Evolutionary conservation across 371 early-diverging fungal species (phyloP).

Genomic region (Cokeromyces recurvatus): DNA sequence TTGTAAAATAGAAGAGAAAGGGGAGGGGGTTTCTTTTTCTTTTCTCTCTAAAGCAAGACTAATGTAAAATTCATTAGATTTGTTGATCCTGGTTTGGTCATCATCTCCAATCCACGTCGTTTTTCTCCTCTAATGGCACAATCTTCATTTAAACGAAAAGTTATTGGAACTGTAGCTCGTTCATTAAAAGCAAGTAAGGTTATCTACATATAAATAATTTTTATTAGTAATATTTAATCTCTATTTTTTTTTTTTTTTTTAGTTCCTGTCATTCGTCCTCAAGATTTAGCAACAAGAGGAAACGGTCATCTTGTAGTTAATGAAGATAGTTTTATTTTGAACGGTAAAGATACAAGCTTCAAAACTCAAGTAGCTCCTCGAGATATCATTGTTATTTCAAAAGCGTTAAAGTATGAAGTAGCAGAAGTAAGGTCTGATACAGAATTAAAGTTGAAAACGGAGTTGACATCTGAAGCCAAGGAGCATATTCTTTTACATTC

Average conservation of each 20-base stretch:
- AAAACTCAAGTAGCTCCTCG: slow-evolving; percentile 45
- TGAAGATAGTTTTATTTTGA: slow-evolving; percentile 24
- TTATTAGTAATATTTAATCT: background rate
- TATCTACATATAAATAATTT: background rate
- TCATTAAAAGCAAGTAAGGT: slow-evolving; percentile 49
- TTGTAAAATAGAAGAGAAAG: too few species aligned
- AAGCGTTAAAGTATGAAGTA: slow-evolving; percentile 46
- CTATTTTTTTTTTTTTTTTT: too few species aligned
- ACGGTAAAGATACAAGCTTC: slow-evolving; percentile 60
- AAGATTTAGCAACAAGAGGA: slow-evolving; percentile 66
- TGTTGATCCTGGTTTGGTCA: slow-evolving; percentile 77
- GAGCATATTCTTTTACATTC: slow-evolving; percentile 29
- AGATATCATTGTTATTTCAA: slow-evolving; percentile 45
- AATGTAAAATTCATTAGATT: slow-evolving; percentile 28
- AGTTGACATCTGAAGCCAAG: slow-evolving; percentile 42
- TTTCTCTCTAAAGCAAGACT: background rate
- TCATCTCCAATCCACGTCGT: slow-evolving; percentile 59
- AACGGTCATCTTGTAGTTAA: slow-evolving; percentile 48
- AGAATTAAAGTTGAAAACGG: slow-evolving; percentile 39
- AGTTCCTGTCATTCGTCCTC: slow-evolving; percentile 81
- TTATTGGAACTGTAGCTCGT: slow-evolving; percentile 67
- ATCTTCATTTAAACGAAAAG: slow-evolving; percentile 64
- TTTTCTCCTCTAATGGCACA: slow-evolving; percentile 74
- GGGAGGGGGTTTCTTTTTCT: too few species aligned
- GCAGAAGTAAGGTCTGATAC: slow-evolving; percentile 67